Percentiles rank a stretch among this genome's conserved stretches.
Evolutionary conservation across 202 grass and related monocot species (phyloP).

Genomic region (Carex sylvatica): DNA sequence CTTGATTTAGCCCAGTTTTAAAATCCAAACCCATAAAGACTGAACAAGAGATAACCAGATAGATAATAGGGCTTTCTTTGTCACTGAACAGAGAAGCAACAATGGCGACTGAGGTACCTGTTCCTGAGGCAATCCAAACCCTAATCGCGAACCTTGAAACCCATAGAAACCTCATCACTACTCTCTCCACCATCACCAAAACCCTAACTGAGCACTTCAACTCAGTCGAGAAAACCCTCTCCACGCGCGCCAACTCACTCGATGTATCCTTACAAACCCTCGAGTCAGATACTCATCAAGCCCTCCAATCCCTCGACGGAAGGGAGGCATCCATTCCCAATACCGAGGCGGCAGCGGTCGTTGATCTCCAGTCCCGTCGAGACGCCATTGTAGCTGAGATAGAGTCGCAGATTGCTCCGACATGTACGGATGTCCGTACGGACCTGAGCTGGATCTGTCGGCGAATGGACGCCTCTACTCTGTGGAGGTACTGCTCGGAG

Average conservation of each 20-base stretch:
- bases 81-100: slow-evolving; percentile 25
- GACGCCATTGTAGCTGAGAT: slow-evolving; percentile 37
- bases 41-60: neutral
- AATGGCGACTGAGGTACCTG: slow-evolving; percentile 38
- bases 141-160: slow-evolving; percentile 55
- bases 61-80: neutral
- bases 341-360: slow-evolving; percentile 32
- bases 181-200: slow-evolving; percentile 44
- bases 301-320: slow-evolving; percentile 41
- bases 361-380: slow-evolving; percentile 31
- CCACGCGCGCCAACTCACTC: slow-evolving; percentile 42
- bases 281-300: slow-evolving; percentile 36
- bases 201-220: slow-evolving; percentile 46
- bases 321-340: slow-evolving; percentile 45
- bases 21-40: slow-evolving; percentile 29
- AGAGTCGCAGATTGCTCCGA: slow-evolving; percentile 22
- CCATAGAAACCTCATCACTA: slow-evolving; percentile 38
- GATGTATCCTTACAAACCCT: slow-evolving; percentile 47
- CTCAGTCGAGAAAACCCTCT: slow-evolving; percentile 56
- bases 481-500: slow-evolving; percentile 56
- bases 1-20: neutral
- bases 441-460: slow-evolving; percentile 67
- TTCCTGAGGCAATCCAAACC: slow-evolving; percentile 39
- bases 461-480: slow-evolving; percentile 58
- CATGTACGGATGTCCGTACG: slow-evolving; percentile 31